A percentile compares a stretch with the other conserved stretches of the same genome.
These are phyloP conservation scores for Rhynchosporium graminicola DNA, from an alignment of 2,329 filamentous ascomycete species.

Conservation along the genomic window DNA sequence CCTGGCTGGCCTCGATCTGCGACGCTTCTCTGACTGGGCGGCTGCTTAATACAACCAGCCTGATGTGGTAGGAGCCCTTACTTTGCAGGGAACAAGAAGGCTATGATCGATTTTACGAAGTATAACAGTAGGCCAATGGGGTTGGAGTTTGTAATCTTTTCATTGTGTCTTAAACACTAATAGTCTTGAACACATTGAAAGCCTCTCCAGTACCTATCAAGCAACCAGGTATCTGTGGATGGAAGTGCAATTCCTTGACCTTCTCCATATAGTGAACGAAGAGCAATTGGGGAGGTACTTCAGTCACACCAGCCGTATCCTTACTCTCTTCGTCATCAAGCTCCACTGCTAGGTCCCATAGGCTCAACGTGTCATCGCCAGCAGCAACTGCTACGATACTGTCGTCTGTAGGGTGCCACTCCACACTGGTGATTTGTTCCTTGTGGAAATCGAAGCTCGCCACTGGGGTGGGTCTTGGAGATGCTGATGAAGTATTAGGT, in stretches of 20 bases:
- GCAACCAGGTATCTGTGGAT: constrained; percentile 89
- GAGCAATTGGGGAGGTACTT: constrained; percentile 88
- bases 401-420: constrained; percentile 98
- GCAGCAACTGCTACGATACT: constrained; percentile 91
- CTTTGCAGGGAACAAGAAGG: neutral
- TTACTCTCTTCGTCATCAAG: constrained; percentile 95
- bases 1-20: no score
- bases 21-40: neutral
- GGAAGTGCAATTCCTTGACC: constrained; percentile 97
- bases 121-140: neutral
- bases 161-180: constrained; percentile 62
- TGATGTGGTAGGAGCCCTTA: neutral
- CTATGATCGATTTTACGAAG: neutral
- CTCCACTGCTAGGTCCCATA: constrained; percentile 97
- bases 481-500: constrained; percentile 51
- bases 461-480: constrained; percentile 71
- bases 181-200: constrained; percentile 84
- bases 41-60: neutral
- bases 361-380: constrained; percentile 88
- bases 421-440: constrained; percentile 91
- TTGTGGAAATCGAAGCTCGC: constrained; percentile 94
- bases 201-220: constrained; percentile 87
- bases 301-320: constrained; percentile 82
- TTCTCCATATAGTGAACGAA: constrained; percentile 97
- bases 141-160: constrained; percentile 2